Evolutionary conservation across 2,329 filamentous ascomycete species (phyloP).

Genomic region (Fusarium ramigenum): DNA sequence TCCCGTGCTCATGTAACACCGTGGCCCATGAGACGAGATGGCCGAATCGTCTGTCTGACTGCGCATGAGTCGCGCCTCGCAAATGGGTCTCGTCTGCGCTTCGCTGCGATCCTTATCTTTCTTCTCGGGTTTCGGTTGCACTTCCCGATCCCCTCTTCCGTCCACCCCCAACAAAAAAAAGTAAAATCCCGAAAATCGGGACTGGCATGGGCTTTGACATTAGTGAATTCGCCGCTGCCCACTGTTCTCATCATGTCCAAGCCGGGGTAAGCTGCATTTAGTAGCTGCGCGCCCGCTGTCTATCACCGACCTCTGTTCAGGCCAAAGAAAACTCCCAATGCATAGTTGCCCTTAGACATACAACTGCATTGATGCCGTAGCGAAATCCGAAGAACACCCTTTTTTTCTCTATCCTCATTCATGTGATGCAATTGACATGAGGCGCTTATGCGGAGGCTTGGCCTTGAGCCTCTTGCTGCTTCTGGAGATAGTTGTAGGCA

Average conservation of each 20-base stretch:
- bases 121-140: conserved; percentile 15
- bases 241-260: conserved; percentile 39
- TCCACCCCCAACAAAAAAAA: conserved; percentile 40
- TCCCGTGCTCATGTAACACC: conserved; percentile 35
- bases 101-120: conserved; percentile 38
- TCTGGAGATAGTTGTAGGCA: conserved; percentile 86
- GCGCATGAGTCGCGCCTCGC: conserved; percentile 31
- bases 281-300: conserved; percentile 32
- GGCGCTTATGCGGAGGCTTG: conserved; percentile 42
- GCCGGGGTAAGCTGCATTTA: conserved; percentile 13
- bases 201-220: conserved; percentile 19
- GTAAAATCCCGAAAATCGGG: conserved; percentile 21
- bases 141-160: conserved; percentile 16
- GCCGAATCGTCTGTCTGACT: conserved; percentile 18
- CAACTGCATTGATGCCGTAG: conserved; percentile 32
- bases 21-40: conserved; percentile 22
- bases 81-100: conserved; percentile 35
- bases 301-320: conserved; percentile 33
- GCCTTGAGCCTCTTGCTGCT: conserved; percentile 51
- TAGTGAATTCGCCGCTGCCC: conserved; percentile 15
- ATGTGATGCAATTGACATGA: conserved; percentile 18
- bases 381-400: conserved; percentile 13
- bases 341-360: conserved; percentile 27
- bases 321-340: conserved; percentile 40
- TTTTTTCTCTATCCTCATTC: conserved; percentile 8